Percentiles rank a stretch among this genome's conserved stretches.
phyloP scores from a whole-genome alignment of 768 basidiomycete genomes.

The Dioszegia crocea region DNA sequence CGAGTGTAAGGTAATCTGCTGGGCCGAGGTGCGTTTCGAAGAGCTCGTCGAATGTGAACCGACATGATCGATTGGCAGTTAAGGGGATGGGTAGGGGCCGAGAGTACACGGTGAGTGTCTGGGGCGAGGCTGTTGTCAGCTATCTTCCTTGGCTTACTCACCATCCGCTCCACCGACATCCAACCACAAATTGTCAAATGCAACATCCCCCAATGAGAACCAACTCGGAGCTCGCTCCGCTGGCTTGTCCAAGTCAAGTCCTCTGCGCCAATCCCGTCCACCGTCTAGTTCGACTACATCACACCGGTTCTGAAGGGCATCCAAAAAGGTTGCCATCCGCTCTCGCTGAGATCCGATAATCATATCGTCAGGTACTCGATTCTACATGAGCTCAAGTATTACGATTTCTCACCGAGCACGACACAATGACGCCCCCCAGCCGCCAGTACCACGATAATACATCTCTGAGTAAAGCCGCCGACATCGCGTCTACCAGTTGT shows the following conservation, averaged over 20 bases:
- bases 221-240: conserved; percentile 7
- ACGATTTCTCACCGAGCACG: conserved; percentile 41
- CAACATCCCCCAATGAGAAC: conserved; percentile 12
- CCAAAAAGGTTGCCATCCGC: conserved; percentile 59
- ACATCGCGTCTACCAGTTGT: conserved; percentile 61
- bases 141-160: conserved; percentile 10
- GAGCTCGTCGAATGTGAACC: conserved; percentile 57
- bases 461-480: conserved; percentile 52
- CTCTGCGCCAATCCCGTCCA: conserved; percentile 54
- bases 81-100: conserved; percentile 54
- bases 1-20: conserved; percentile 60
- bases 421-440: conserved; percentile 58
- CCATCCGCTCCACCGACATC: background rate
- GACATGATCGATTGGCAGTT: conserved; percentile 51
- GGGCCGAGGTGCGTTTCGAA: conserved; percentile 59
- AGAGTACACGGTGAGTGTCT: conserved; percentile 55
- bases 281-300: conserved; percentile 55
- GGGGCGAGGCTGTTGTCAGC: conserved; percentile 14
- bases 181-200: conserved; percentile 9
- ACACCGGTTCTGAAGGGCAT: conserved; percentile 57
- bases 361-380: conserved; percentile 58
- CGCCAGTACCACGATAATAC: conserved; percentile 64
- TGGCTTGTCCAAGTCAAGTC: conserved; percentile 1
- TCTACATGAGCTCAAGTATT: conserved; percentile 42
- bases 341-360: conserved; percentile 59